A percentile compares a stretch with the other conserved stretches of the same genome.
Conservation (phyloP, 371 early-diverging fungal genomes). For the Phascolomyces articulosus region DNA sequence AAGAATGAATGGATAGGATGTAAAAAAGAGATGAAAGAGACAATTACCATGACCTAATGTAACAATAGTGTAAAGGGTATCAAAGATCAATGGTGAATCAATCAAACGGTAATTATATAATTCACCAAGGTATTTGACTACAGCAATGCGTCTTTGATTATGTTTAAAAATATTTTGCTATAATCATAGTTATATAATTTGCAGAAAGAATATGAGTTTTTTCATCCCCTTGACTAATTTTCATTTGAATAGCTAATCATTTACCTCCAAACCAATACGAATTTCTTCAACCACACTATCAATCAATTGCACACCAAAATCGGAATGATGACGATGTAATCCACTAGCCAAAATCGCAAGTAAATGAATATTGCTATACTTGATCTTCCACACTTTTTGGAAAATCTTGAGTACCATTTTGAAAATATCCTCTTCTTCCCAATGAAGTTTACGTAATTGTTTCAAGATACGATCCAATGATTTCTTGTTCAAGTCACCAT, state of each 20-base stretch:
- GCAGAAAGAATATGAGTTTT: no score
- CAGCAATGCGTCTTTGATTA: slow-evolving; percentile 88
- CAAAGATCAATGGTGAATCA: slow-evolving; percentile 81
- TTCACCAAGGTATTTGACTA: slow-evolving; percentile 88
- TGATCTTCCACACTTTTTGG: slow-evolving; percentile 91
- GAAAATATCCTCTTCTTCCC: slow-evolving; percentile 69
- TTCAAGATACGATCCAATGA: slow-evolving; percentile 71
- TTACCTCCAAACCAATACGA: slow-evolving; percentile 81
- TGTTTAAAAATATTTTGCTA: slow-evolving; percentile 83
- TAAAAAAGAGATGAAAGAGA: not conserved
- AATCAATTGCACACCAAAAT: slow-evolving; percentile 85
- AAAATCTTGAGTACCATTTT: slow-evolving; percentile 61
- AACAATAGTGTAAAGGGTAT: slow-evolving; percentile 81
- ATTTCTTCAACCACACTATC: slow-evolving; percentile 91
- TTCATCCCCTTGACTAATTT: no score
- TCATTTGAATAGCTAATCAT: no score
- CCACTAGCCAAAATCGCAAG: slow-evolving; percentile 83
- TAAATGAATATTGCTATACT: slow-evolving; percentile 82
- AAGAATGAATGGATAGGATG: not conserved
- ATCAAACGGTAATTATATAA: slow-evolving; percentile 88
- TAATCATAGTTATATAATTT: no score
- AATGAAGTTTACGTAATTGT: slow-evolving; percentile 85
- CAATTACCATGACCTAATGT: slow-evolving; percentile 81
- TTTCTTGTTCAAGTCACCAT: slow-evolving; percentile 73
- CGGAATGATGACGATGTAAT: slow-evolving; percentile 79